Conservation (phyloP, 306 rosid genomes). For the apple (Malus domestica) region ASM211411v1 NC_041792.1:31179907-31180406, state of each 20-base stretch:
- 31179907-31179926: no score
- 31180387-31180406: no score
- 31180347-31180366: not conserved
- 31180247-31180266: no score
- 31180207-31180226: no score
- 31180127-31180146: conserved; percentile 74
- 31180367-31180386: not conserved
- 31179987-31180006: no score
- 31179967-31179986: no score
- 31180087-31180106: conserved; percentile 18
- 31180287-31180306: no score
- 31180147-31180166: conserved; percentile 87
- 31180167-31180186: conserved; percentile 28
- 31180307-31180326: no score
- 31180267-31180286: no score
- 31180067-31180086: not conserved
- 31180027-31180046: not conserved
- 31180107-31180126: conserved; percentile 72
- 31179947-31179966: no score
- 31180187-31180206: not conserved
- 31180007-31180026: not conserved
- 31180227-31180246: not conserved
- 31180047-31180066: not conserved
- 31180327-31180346: no score
- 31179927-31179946: no score